Evolutionary conservation across 176 grass and related monocot genomes (phyloP).

Genomic region (Ananas comosus): DNA sequence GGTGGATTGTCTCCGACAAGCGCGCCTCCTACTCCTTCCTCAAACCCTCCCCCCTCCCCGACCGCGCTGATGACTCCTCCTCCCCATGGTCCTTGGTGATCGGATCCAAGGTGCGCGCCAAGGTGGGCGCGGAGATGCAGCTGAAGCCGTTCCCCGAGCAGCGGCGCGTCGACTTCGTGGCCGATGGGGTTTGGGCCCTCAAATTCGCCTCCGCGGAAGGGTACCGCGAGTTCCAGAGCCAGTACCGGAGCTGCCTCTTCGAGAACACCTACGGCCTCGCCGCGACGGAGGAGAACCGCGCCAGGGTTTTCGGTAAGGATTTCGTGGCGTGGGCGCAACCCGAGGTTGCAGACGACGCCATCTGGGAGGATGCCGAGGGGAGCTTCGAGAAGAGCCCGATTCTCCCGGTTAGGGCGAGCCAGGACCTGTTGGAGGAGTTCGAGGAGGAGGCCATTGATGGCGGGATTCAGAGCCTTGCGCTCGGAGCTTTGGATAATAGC

Average conservation of each 20-base stretch:
- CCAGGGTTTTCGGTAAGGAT: slow-evolving; percentile 75
- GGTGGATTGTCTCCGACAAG: slow-evolving; percentile 57
- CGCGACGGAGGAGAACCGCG: slow-evolving; percentile 56
- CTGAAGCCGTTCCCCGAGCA: slow-evolving; percentile 68
- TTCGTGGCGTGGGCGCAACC: slow-evolving; percentile 73
- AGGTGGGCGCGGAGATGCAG: slow-evolving; percentile 48
- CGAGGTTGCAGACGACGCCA: slow-evolving; percentile 47
- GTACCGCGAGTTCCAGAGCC: slow-evolving; percentile 60
- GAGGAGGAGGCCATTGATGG: slow-evolving; percentile 51
- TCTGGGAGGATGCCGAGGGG: slow-evolving; percentile 63
- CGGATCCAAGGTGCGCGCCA: slow-evolving; percentile 41
- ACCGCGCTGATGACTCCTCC: slow-evolving; percentile 3
- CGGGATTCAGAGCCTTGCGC: slow-evolving; percentile 78
- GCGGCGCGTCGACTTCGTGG: slow-evolving; percentile 59
- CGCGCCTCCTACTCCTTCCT: slow-evolving; percentile 49
- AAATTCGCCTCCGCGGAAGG: slow-evolving; percentile 41
- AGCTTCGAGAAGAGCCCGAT: slow-evolving; percentile 32
- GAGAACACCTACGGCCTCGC: slow-evolving; percentile 82
- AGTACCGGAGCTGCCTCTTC: slow-evolving; percentile 67
- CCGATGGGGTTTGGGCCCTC: slow-evolving; percentile 70
- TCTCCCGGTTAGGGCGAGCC: slow-evolving; percentile 17
- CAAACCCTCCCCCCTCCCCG: slow-evolving; percentile 11
- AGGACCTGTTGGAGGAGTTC: slow-evolving; percentile 67
- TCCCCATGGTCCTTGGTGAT: slow-evolving; percentile 56
- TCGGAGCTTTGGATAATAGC: slow-evolving; percentile 87